A percentile compares a stretch with the other conserved stretches of the same genome.
These are phyloP conservation scores for Penicillium dipodomyicola DNA, from an alignment of 495 filamentous ascomycete genomes.

Conservation along the genomic window DNA sequence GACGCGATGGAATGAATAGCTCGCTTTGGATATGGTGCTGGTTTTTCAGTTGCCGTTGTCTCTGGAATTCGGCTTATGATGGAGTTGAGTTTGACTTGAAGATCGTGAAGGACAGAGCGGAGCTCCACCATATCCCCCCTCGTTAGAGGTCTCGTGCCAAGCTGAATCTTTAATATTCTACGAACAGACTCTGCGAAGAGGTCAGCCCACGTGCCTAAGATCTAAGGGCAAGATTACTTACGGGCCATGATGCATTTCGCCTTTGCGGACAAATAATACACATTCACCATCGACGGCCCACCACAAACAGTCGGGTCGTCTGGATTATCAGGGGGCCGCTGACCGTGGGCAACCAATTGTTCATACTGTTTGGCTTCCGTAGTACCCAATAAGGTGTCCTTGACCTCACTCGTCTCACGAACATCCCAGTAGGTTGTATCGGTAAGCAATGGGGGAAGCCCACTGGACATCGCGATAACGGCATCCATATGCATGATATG, in stretches of 20 bases:
- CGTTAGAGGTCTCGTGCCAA: slow-evolving; percentile 45
- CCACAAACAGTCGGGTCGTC: slow-evolving; percentile 46
- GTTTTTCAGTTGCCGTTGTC: slow-evolving; percentile 4
- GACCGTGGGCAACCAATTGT: slow-evolving; percentile 27
- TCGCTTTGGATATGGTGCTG: slow-evolving; percentile 18
- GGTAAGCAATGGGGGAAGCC: slow-evolving; percentile 43
- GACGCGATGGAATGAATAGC: slow-evolving; percentile 24
- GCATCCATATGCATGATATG: slow-evolving; percentile 67
- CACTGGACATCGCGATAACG: slow-evolving; percentile 49
- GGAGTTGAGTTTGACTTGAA: slow-evolving; percentile 46
- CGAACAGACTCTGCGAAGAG: slow-evolving; percentile 38
- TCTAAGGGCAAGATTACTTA: slow-evolving; percentile 21
- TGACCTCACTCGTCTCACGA: slow-evolving; percentile 44
- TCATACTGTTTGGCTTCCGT: slow-evolving; percentile 37
- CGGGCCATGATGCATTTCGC: slow-evolving; percentile 50
- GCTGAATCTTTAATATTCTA: slow-evolving; percentile 44
- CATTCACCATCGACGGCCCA: slow-evolving; percentile 49
- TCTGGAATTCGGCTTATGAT: slow-evolving; percentile 44
- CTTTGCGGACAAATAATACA: slow-evolving; percentile 45
- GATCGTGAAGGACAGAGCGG: slow-evolving; percentile 42
- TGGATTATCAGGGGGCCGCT: slow-evolving; percentile 41
- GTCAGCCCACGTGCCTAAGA: slow-evolving; percentile 9
- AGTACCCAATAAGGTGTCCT: slow-evolving; percentile 44
- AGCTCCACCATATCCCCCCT: slow-evolving; percentile 47
- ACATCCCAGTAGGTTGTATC: slow-evolving; percentile 51